phyloP scores from a whole-genome alignment of 129 eudicot genomes.

The Smallanthus sonchifolius region DNA sequence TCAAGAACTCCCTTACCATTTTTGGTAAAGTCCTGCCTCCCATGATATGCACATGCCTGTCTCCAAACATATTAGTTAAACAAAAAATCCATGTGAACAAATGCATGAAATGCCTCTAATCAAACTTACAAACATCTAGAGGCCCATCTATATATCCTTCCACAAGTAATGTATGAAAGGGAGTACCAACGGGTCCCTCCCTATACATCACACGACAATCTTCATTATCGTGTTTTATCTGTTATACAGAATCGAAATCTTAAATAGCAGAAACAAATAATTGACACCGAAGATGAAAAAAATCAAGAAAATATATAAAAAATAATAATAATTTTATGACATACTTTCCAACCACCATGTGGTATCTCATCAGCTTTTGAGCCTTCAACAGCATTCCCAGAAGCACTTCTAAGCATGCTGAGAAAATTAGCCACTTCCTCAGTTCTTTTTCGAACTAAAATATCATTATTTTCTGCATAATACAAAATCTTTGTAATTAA shows the following conservation, averaged over 20 bases:
- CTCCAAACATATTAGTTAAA: constrained; percentile 3
- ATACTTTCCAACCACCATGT: constrained; percentile 77
- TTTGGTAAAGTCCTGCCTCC: constrained; percentile 66
- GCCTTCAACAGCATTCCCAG: constrained; percentile 40
- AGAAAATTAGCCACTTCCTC: constrained; percentile 58
- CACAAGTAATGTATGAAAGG: constrained; percentile 73
- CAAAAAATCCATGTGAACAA: not conserved
- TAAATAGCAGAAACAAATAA: not conserved
- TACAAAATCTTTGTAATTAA: constrained; percentile 1
- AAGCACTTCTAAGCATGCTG: constrained; percentile 78
- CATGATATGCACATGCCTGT: constrained; percentile 86
- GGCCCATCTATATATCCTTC: constrained; percentile 97
- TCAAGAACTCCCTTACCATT: constrained; percentile 49
- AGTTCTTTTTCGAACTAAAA: constrained; percentile 56
- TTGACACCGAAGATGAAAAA: not conserved
- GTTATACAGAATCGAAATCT: constrained; percentile 2
- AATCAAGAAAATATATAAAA: not conserved
- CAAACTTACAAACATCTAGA: constrained; percentile 75
- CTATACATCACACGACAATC: constrained; percentile 93
- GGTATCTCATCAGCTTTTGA: constrained; percentile 36
- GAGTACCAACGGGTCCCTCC: constrained; percentile 89
- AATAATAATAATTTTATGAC: constrained; percentile 5
- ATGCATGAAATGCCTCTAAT: not conserved
- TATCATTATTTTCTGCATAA: constrained; percentile 46
- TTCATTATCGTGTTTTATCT: constrained; percentile 89